Conservation (phyloP, 164 flowering plant species). For the Chimonanthus praecox region DNA sequence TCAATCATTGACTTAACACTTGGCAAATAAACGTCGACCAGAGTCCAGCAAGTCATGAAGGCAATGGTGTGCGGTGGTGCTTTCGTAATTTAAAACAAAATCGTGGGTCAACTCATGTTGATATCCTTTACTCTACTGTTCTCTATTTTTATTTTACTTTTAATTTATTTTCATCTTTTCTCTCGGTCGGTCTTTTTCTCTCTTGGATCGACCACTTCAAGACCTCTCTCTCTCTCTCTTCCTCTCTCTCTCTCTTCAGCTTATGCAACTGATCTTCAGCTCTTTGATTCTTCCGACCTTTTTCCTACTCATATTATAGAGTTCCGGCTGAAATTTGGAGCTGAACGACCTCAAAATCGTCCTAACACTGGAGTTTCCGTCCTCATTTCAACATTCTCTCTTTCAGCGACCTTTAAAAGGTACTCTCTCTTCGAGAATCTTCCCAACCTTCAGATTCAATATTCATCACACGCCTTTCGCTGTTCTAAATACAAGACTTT, state of each 20-base stretch:
- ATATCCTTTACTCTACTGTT: conserved; percentile 4
- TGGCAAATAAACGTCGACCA: too few species aligned
- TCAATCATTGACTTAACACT: too few species aligned
- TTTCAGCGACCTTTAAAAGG: too few species aligned
- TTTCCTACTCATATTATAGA: background rate
- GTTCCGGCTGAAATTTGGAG: conserved; percentile 4
- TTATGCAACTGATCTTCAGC: background rate
- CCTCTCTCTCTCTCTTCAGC: background rate
- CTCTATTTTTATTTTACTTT: background rate
- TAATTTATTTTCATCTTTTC: background rate
- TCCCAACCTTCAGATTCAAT: too few species aligned
- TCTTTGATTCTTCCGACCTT: background rate
- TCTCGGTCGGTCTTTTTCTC: background rate
- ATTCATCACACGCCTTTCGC: too few species aligned
- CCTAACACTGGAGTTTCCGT: conserved; percentile 12
- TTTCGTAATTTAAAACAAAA: background rate
- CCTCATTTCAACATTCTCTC: background rate
- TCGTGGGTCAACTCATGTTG: background rate
- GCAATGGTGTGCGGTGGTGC: background rate
- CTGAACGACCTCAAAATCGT: conserved; percentile 13
- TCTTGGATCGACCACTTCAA: conserved; percentile 14
- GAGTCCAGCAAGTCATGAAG: background rate
- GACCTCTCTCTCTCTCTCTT: conserved; percentile 13
- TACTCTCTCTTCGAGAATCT: too few species aligned
- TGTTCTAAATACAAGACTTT: too few species aligned